phyloP scores from a whole-genome alignment of 805 yeast genomes.

The Cyberlindnera euphorbiiphila region DNA sequence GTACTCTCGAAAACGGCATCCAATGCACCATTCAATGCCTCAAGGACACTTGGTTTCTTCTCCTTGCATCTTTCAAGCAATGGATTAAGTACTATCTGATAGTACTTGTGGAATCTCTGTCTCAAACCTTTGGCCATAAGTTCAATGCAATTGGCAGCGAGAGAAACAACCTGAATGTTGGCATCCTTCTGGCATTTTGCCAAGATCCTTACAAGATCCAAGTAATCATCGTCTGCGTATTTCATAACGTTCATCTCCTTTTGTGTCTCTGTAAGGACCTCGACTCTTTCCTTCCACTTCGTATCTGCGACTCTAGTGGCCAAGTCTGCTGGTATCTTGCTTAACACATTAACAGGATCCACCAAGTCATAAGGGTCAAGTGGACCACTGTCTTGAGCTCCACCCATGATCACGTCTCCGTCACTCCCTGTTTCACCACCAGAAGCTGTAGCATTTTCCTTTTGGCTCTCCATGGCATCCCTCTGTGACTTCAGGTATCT shows the following conservation, averaged over 20 bases:
- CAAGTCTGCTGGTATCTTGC: conserved; percentile 64
- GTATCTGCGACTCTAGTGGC: conserved; percentile 49
- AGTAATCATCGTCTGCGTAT: conserved; percentile 59
- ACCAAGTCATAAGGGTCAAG: conserved; percentile 69
- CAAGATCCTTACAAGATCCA: conserved; percentile 55
- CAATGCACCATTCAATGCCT: conserved; percentile 62
- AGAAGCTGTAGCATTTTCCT: conserved; percentile 12
- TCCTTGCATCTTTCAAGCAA: conserved; percentile 83
- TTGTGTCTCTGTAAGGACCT: conserved; percentile 64
- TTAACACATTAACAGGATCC: conserved; percentile 64
- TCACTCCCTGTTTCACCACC: conserved; percentile 14
- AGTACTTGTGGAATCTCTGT: conserved; percentile 51
- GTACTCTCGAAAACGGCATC: conserved; percentile 56
- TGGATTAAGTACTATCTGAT: conserved; percentile 49
- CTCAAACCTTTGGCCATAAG: conserved; percentile 65
- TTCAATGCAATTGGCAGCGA: conserved; percentile 66
- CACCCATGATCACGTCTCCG: conserved; percentile 26
- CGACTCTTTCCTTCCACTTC: conserved; percentile 93
- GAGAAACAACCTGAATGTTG: conserved; percentile 78
- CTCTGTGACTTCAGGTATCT: conserved; percentile 55
- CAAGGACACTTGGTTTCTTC: conserved; percentile 74
- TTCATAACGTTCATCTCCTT: conserved; percentile 49
- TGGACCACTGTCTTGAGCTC: conserved; percentile 25
- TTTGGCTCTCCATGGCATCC: conserved; percentile 32
- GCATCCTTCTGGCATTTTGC: conserved; percentile 83